Evolutionary conservation across 148 eudicot species (phyloP), one percentile per base, ranked within the genome.

Genomic region (Hydrangea macrophylla): DNA sequence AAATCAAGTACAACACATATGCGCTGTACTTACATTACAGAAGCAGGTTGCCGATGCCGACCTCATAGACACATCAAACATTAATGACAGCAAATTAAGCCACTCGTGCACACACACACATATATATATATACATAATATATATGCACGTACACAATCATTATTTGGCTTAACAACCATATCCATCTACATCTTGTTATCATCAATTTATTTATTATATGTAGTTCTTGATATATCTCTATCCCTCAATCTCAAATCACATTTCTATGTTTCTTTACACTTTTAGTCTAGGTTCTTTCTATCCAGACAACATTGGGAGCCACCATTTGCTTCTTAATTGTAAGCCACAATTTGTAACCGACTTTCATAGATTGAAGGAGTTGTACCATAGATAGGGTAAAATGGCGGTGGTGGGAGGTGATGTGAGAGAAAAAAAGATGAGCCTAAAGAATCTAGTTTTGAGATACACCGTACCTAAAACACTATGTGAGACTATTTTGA

Each of bases 81-180:
- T n/a, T n/a, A n/a, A n/a, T n/a, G n/a, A n/a, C n/a, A n/a, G n/a
- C n/a, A n/a, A n/a, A n/a, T n/a, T n/a, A n/a, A n/a, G 23, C 23
- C 53, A 45, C 15, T 45, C 53, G 53, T 45, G 53, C 53, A 45
- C 53, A 45, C 15, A n/a, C n/a, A n/a, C n/a, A n/a, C n/a, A n/a
- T n/a, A n/a, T n/a, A n/a, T n/a, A n/a, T n/a, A 45, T 45, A 45
- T 42, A 45, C n/a, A 45, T 45, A 45, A 17, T 15, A 3, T 8
- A 35, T 45, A 45, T 45, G 4, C 6, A 45, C 15, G 6, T 45
- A n/a, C n/a, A n/a, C n/a, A n/a, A n/a, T 13, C 23, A 45, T 45
- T 45, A 45, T 45, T 45, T 18, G 13, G n/a, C 6, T 17, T 45
- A 45, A 45, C 53, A 15, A 45, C 53, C 53, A 45, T 45, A 45